Percentiles rank a stretch among this genome's conserved stretches.
Evolutionary conservation across 1,284 basidiomycete genomes (phyloP).

Genomic region (Entoloma clypeatum): DNA sequence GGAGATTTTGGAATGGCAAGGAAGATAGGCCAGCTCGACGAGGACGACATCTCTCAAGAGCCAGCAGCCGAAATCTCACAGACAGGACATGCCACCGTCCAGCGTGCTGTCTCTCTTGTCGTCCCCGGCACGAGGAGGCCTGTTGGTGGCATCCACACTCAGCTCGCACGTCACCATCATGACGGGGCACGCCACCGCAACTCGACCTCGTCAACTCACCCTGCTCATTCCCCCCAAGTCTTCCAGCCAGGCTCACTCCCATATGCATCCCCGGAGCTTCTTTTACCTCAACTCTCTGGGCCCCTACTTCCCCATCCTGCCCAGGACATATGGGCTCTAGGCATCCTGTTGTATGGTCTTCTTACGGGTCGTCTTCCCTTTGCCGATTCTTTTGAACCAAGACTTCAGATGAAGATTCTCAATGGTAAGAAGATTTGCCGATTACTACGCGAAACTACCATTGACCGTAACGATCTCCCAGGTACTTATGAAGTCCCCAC

Average conservation of each 20-base stretch:
- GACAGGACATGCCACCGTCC: constrained; percentile 21
- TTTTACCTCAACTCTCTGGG: constrained; percentile 32
- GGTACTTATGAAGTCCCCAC: constrained; percentile 57
- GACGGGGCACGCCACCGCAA: constrained; percentile 51
- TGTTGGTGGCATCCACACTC: constrained; percentile 23
- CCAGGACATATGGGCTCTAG: constrained; percentile 92
- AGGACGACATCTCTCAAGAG: constrained; percentile 30
- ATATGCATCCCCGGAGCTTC: constrained; percentile 73
- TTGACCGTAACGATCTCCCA: constrained; percentile 23
- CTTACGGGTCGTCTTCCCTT: constrained; percentile 83
- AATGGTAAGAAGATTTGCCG: constrained; percentile 72
- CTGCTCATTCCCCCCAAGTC: constrained; percentile 22
- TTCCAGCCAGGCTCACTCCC: constrained; percentile 84
- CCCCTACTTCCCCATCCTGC: constrained; percentile 48
- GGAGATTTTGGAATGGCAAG: constrained; percentile 82
- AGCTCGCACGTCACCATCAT: constrained; percentile 31
- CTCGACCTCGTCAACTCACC: constrained; percentile 48
- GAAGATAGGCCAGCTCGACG: constrained; percentile 51
- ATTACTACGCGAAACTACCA: background rate
- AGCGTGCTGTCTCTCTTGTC: constrained; percentile 37
- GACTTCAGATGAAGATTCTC: constrained; percentile 87
- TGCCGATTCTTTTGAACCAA: constrained; percentile 81
- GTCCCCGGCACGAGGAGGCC: constrained; percentile 24
- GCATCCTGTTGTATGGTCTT: constrained; percentile 82
- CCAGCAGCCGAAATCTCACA: constrained; percentile 16